These are phyloP conservation scores for Paramecium sexaurelia DNA, from an alignment of 73 alveolate species.

Conservation along the genomic window DNA sequence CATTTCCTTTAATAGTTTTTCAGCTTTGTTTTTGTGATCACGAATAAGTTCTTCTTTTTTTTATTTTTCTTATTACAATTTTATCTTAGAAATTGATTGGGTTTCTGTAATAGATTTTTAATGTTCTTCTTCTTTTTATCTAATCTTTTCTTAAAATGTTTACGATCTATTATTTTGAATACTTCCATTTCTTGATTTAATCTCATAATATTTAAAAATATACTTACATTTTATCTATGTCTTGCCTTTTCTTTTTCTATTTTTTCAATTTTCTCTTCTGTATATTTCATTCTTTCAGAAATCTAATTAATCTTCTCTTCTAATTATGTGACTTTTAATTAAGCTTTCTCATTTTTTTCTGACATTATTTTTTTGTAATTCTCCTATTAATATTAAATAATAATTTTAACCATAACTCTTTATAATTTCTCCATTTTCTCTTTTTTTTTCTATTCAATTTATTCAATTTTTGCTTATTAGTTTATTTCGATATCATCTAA, in stretches of 20 bases:
- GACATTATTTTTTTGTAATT: background rate
- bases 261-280: background rate
- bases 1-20: background rate
- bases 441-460: background rate
- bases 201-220: background rate
- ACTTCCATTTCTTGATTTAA: constrained; percentile 5
- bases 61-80: background rate
- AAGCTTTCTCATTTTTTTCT: background rate
- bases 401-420: background rate
- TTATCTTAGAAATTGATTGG: background rate
- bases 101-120: background rate
- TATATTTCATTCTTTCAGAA: background rate
- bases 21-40: constrained; percentile 1
- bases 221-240: background rate
- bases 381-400: background rate
- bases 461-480: background rate
- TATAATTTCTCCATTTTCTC: background rate
- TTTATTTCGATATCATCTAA: background rate
- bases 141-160: background rate
- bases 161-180: background rate
- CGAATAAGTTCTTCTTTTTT: background rate
- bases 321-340: background rate
- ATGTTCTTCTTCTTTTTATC: background rate
- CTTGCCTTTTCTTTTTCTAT: background rate
- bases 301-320: background rate